phyloP scores from a whole-genome alignment of 257 asterid genomes.

The Przewalskia tangutica region DNA sequence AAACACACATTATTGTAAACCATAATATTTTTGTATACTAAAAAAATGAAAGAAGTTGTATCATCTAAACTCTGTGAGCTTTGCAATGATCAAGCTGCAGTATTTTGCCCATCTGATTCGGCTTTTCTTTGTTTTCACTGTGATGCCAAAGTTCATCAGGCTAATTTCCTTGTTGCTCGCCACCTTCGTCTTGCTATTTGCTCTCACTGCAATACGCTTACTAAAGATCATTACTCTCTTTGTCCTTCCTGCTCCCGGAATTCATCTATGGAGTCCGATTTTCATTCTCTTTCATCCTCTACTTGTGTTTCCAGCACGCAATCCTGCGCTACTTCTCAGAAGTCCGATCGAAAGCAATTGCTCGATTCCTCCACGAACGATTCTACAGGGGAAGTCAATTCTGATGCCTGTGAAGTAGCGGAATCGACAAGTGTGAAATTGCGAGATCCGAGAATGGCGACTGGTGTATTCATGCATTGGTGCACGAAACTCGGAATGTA shows the following conservation, averaged over 20 bases:
- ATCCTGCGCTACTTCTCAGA: neutral
- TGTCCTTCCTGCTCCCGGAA: conserved; percentile 22
- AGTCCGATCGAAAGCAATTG: neutral
- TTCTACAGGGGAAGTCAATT: neutral
- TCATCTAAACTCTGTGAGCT: conserved; percentile 31
- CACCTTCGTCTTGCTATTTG: conserved; percentile 41
- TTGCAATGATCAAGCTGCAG: conserved; percentile 32
- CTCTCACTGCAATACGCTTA: conserved; percentile 8
- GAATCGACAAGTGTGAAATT: neutral
- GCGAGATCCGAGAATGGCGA: conserved; percentile 12
- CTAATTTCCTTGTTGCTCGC: conserved; percentile 60
- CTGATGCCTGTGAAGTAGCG: neutral
- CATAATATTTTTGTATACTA: neutral
- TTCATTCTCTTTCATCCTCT: conserved; percentile 18
- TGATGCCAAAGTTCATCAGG: conserved; percentile 45
- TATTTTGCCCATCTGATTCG: conserved; percentile 46
- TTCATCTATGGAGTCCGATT: conserved; percentile 5
- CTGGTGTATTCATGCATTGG: conserved; percentile 46
- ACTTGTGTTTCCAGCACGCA: conserved; percentile 37
- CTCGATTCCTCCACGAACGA: neutral
- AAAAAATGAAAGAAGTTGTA: neutral
- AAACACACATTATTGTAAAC: no score
- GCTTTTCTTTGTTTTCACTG: conserved; percentile 52
- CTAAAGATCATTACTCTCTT: no score
- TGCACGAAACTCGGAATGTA: conserved; percentile 27